Conservation (phyloP, 768 basidiomycete species). For the Lactifluus pinguis region DNA sequence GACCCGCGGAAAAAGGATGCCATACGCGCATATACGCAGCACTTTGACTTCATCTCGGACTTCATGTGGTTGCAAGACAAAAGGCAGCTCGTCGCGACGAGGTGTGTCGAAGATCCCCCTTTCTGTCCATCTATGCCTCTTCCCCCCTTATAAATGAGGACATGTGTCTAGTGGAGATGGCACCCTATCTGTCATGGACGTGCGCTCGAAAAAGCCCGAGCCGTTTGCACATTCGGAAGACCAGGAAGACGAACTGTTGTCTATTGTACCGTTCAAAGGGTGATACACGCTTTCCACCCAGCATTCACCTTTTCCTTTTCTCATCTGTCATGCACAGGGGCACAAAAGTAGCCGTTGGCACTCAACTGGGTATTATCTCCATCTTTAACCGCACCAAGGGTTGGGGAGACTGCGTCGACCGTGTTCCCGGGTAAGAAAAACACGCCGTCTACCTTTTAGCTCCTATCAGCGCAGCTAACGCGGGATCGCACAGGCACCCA, state of each 20-base stretch:
- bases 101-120: constrained; percentile 39
- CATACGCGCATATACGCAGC: constrained; percentile 67
- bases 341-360: constrained; percentile 82
- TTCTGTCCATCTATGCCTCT: not conserved
- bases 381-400: constrained; percentile 84
- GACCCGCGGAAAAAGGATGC: constrained; percentile 65
- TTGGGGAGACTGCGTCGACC: constrained; percentile 89
- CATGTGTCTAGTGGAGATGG: constrained; percentile 67
- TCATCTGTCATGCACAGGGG: constrained; percentile 33
- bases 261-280: constrained; percentile 79
- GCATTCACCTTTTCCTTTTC: not conserved
- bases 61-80: constrained; percentile 70
- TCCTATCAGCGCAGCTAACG: constrained; percentile 2
- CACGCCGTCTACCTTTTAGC: not conserved
- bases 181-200: constrained; percentile 85
- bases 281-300: constrained; percentile 26
- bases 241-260: constrained; percentile 91
- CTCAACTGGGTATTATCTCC: constrained; percentile 80
- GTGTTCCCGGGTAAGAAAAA: constrained; percentile 65
- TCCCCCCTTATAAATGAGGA: not conserved
- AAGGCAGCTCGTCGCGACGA: constrained; percentile 78
- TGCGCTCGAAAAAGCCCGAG: constrained; percentile 69
- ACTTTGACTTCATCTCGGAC: constrained; percentile 92
- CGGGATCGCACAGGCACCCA: constrained; percentile 54
- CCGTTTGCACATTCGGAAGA: constrained; percentile 86